Base-by-base conservation (phyloP, 108 stramenopile genomes). In the Cylindrotheca fusiformis region DNA sequence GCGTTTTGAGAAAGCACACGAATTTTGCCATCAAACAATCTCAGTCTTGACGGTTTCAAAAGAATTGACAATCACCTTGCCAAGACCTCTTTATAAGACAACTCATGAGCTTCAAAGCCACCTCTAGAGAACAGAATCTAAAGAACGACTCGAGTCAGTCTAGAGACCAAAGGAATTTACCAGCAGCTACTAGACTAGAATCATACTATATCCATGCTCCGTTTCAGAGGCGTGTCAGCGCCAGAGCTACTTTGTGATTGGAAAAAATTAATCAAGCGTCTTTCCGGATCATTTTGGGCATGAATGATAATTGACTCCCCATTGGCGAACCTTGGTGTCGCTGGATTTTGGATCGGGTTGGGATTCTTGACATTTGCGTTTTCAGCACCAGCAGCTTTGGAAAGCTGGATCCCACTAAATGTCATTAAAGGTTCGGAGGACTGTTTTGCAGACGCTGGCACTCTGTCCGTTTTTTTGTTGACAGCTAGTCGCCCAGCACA, bases 121-220 rank as follows among this genome's bases (percentile, higher is more conserved):
- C n/a, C n/a, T n/a, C n/a, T n/a, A n/a, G n/a, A n/a, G 36, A 14
- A n/a, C n/a, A n/a, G n/a, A n/a, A n/a, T n/a, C n/a, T n/a, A n/a
- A n/a, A n/a, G n/a, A n/a, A n/a, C n/a, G n/a, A n/a, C n/a, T n/a
- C n/a, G n/a, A n/a, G n/a, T n/a, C n/a, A n/a, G n/a, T n/a, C n/a
- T n/a, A n/a, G n/a, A n/a, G n/a, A n/a, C 10, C 14, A 41, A 41
- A 6, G 6, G 10, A 10, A 41, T 14, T 6, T 41, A 36, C 90
- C 89, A 1, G 90, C 90, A 3, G 92, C 89, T 76, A 97, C 32
- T 96, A 96, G 4, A 93, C 88, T 51, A 97, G 44, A 67, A 98
- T 79, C 3, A 97, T 30, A 26, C 85, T 74, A 48, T 76, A 85
- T 59, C 41, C 70, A 53, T 55, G 59, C 32, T 20, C 78, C 48